Conservation (phyloP, 2,329 filamentous ascomycete species). For the Coniochaeta ligniaria region DNA sequence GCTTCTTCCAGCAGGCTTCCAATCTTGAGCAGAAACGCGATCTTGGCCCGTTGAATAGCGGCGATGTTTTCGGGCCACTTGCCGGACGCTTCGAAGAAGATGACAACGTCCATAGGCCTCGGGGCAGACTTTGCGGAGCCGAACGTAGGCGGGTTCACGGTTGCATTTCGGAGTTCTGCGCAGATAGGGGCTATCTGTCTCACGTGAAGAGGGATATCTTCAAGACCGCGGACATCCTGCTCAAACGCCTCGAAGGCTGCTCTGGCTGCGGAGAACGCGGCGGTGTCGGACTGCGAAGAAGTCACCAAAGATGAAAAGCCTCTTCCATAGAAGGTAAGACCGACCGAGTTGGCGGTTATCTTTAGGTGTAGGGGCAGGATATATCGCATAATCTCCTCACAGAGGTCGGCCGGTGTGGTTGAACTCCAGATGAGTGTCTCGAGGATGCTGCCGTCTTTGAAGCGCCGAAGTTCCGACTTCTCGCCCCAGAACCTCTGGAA, state of each 20-base stretch:
- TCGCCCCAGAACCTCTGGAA: constrained; percentile 95
- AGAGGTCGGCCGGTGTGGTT: constrained; percentile 55
- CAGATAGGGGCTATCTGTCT: constrained; percentile 71
- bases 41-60: constrained; percentile 89
- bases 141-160: constrained; percentile 44
- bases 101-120: constrained; percentile 65
- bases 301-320: constrained; percentile 42
- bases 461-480: constrained; percentile 84
- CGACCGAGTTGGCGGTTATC: constrained; percentile 37
- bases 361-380: constrained; percentile 64
- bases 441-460: constrained; percentile 89
- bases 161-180: constrained; percentile 67
- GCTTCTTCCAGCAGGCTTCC: constrained; percentile 60
- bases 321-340: constrained; percentile 43
- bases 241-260: constrained; percentile 69
- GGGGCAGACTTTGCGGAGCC: constrained; percentile 35
- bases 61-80: constrained; percentile 90
- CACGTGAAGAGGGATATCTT: constrained; percentile 81
- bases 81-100: constrained; percentile 89
- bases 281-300: constrained; percentile 37
- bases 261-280: constrained; percentile 61
- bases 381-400: constrained; percentile 73
- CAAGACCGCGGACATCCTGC: constrained; percentile 66
- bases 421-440: constrained; percentile 86
- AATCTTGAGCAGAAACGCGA: constrained; percentile 78